Conservation (phyloP, 352 stramenopile genomes). For the Pythium volutum region DNA sequence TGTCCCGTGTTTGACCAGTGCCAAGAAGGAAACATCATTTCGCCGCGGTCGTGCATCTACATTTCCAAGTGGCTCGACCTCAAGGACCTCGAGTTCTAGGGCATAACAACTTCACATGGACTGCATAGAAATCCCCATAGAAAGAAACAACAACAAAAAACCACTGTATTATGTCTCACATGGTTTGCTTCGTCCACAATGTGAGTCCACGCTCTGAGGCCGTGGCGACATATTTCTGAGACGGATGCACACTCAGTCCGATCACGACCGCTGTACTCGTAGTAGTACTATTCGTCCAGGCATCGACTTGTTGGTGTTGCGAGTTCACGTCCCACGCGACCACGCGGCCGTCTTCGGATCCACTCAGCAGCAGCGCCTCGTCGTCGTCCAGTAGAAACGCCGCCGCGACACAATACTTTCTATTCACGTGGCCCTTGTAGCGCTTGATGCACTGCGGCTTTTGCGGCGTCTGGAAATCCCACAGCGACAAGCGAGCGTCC, state of each 20-base stretch:
- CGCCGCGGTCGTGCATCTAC: conserved; percentile 88
- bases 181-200: conserved; percentile 21
- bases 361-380: conserved; percentile 73
- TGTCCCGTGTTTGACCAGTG: conserved; percentile 92
- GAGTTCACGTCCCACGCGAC: conserved; percentile 92
- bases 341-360: conserved; percentile 91
- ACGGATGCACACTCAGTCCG: conserved; percentile 25
- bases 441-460: conserved; percentile 55
- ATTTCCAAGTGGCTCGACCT: conserved; percentile 90
- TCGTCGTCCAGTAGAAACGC: conserved; percentile 68
- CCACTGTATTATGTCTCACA: neutral
- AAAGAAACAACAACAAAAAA: neutral
- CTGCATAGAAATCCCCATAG: neutral
- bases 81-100: conserved; percentile 82
- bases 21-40: conserved; percentile 90
- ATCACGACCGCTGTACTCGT: conserved; percentile 14
- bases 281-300: neutral
- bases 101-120: neutral
- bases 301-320: conserved; percentile 50
- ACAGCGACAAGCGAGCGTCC: conserved; percentile 90
- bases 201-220: conserved; percentile 10
- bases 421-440: conserved; percentile 75
- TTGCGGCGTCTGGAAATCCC: conserved; percentile 72
- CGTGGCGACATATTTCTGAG: conserved; percentile 19
- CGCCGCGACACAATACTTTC: conserved; percentile 86